Evolutionary conservation across 768 basidiomycete genomes (phyloP).

Genomic region (Psilocybe tampanensis): DNA sequence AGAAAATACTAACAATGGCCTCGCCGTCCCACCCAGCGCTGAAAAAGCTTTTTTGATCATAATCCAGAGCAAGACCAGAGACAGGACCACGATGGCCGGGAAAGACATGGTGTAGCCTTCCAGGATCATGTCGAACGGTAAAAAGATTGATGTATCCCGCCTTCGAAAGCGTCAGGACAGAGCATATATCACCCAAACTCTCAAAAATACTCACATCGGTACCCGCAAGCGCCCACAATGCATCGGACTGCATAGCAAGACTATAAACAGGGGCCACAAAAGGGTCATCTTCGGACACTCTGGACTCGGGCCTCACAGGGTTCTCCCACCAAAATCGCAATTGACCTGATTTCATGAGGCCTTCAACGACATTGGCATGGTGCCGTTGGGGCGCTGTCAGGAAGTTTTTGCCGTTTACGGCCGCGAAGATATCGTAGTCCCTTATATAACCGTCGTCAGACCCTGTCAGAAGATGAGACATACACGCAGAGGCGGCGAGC

Average conservation of each 20-base stretch:
- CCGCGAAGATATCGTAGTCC: slow-evolving; percentile 87
- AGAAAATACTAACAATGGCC: slow-evolving; percentile 61
- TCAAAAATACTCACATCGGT: slow-evolving; percentile 64
- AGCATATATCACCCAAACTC: not conserved
- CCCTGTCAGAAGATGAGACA: slow-evolving; percentile 88
- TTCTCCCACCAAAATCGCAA: slow-evolving; percentile 93
- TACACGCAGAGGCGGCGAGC: slow-evolving; percentile 83
- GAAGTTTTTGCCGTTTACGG: slow-evolving; percentile 85
- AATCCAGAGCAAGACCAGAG: slow-evolving; percentile 79
- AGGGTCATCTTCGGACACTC: slow-evolving; percentile 47
- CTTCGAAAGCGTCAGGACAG: slow-evolving; percentile 41
- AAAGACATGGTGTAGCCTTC: slow-evolving; percentile 72
- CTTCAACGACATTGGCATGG: slow-evolving; percentile 90
- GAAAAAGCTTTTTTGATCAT: slow-evolving; percentile 83
- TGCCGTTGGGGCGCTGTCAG: slow-evolving; percentile 88
- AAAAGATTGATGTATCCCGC: slow-evolving; percentile 91
- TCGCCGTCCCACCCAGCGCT: slow-evolving; percentile 96
- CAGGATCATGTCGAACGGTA: slow-evolving; percentile 92
- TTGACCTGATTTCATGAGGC: slow-evolving; percentile 88
- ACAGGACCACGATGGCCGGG: slow-evolving; percentile 81
- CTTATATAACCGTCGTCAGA: slow-evolving; percentile 94
- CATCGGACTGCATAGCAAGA: slow-evolving; percentile 89
- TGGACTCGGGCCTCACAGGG: slow-evolving; percentile 36
- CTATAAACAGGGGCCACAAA: slow-evolving; percentile 81
- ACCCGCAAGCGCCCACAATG: slow-evolving; percentile 89